Evolutionary conservation across 208 protist species (phyloP).

Genomic region (Tritrichomonas foetus): DNA sequence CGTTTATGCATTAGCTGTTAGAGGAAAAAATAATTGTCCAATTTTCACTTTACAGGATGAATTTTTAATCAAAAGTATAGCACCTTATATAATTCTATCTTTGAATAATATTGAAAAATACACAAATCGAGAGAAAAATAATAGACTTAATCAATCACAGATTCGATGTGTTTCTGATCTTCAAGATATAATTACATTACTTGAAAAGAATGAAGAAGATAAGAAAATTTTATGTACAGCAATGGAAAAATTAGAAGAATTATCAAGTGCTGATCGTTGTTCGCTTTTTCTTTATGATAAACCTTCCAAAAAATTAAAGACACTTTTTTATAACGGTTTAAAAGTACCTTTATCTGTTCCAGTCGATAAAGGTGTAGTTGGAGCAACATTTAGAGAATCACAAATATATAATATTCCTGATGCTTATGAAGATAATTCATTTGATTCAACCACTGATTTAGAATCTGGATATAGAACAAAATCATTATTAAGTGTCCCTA

Average conservation of each 20-base stretch:
- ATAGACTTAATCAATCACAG: background rate
- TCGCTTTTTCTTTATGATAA: background rate
- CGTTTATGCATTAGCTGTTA: background rate
- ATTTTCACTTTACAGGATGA: conserved; percentile 1
- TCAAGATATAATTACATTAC: background rate
- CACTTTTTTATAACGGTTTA: no score
- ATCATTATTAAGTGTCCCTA: background rate
- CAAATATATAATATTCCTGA: background rate
- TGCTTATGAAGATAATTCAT: background rate
- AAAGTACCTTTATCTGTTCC: background rate
- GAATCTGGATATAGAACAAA: background rate
- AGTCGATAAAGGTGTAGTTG: background rate
- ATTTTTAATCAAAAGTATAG: background rate
- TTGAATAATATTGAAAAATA: background rate
- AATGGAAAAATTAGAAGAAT: background rate
- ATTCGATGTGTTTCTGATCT: background rate
- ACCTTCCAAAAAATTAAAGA: background rate
- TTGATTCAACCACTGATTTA: background rate
- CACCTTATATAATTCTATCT: background rate
- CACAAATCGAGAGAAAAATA: background rate
- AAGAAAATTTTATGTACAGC: background rate
- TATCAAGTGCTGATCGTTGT: background rate
- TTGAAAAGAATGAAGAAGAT: background rate
- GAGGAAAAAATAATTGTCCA: background rate
- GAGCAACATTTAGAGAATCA: background rate